Base-by-base conservation (phyloP, 805 yeast genomes). In the Kockiozyma suomiensis region DNA sequence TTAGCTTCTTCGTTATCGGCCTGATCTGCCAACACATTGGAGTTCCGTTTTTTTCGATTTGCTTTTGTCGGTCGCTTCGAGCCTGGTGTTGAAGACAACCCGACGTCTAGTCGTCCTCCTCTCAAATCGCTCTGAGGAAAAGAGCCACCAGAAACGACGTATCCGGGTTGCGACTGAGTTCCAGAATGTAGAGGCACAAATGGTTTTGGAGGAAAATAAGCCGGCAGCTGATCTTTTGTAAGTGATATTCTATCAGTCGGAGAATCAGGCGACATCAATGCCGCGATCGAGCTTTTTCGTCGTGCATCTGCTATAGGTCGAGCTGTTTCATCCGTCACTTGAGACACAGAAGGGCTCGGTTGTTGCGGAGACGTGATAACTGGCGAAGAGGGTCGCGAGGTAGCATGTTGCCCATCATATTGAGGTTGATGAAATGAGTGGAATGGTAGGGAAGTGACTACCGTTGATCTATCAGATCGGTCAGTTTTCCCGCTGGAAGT, bases 361-460 rank as follows among this genome's bases (percentile, higher is more conserved):
- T n/a, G n/a, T n/a, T n/a, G n/a, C n/a, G 25, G 37, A 2, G 54
- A 6, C 7, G 47, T 21, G 47, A 19, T 17, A n/a, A 3, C 23
- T 28, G 58, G 56, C 21, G 50, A 45, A 13, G 50, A 8, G 26
- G 35, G 46, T 4, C 43, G 42, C 3, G 53, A 47, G 5, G 47
- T 38, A 8, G 58, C 58, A 26, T 55, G 58, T 25, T 55, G 52
- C 13, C 58, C 58, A 30, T 55, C 48, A 17, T 55, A 55, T 25
- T 42, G 50, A 3, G 58, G 58, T 21, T 55, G 58, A 42, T 40
- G 52, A n/a, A 40, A 41, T 1, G 47, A 28, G 10, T 13, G 30
- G n/a, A 49, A 49, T 15, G 43, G 15, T 40, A 33, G 3, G 45
- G n/a, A n/a, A 2, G 8, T 38, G n/a, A 38, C 13, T 25, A 25